Evolutionary conservation across 225 moss, liverwort and hornwort genomes (phyloP).

Genomic region (Sphagnum tenellum): DNA sequence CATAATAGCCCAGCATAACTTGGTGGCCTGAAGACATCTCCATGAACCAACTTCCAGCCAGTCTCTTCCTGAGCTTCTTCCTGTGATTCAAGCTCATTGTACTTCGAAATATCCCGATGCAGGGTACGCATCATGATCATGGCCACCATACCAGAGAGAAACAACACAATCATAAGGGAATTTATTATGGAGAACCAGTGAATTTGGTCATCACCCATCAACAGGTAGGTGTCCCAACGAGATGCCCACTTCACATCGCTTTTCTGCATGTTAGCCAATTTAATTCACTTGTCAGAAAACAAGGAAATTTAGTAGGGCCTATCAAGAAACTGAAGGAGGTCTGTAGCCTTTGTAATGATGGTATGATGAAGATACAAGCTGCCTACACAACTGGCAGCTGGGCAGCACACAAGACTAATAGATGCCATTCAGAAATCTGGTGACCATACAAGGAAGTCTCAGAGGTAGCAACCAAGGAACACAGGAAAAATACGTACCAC

Average conservation of each 20-base stretch:
- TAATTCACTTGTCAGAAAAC: too few relatives aligned
- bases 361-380: too few relatives aligned
- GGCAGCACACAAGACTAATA: too few relatives aligned
- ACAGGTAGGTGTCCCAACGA: slow-evolving; percentile 89
- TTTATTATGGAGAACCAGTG: slow-evolving; percentile 99
- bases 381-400: too few relatives aligned
- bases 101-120: slow-evolving; percentile 81
- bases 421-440: too few relatives aligned
- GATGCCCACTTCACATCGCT: slow-evolving; percentile 89
- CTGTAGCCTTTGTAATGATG: too few relatives aligned
- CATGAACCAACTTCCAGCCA: slow-evolving; percentile 94
- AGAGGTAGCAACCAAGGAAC: too few relatives aligned
- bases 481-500: slow-evolving; percentile 20
- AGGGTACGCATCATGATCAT: slow-evolving; percentile 99
- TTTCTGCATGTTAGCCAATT: slow-evolving; percentile 15
- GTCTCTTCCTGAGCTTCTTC: slow-evolving; percentile 98
- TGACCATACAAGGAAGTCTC: too few relatives aligned
- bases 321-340: too few relatives aligned
- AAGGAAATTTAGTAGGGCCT: too few relatives aligned
- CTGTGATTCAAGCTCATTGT: slow-evolving; percentile 88
- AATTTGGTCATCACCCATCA: slow-evolving; percentile 91
- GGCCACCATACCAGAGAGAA: slow-evolving; percentile 93
- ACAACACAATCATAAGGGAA: slow-evolving; percentile 95
- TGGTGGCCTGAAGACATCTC: slow-evolving; percentile 88
- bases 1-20: slow-evolving; percentile 66